Conservation (phyloP, 805 yeast species). For the Wilhelminamyces savonicus region DNA sequence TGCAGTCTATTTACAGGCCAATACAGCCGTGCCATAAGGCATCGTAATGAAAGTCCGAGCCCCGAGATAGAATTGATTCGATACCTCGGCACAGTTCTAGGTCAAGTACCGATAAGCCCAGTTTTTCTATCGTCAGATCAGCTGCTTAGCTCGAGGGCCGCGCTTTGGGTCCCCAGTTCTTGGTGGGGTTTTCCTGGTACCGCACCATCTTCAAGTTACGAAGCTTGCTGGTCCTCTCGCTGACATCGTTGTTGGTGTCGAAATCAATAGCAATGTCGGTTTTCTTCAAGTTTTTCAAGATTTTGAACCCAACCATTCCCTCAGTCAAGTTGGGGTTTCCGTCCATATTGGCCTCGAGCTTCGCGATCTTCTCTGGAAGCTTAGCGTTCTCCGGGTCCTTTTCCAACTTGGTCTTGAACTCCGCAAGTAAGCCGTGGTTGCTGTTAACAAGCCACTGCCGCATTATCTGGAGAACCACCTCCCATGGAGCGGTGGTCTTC, state of each 20-base stretch:
- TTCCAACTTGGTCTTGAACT: constrained; percentile 8
- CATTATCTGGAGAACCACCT: constrained; percentile 65
- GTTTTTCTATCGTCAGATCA: too few relatives aligned
- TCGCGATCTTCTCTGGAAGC: constrained; percentile 11
- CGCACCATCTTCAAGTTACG: constrained; percentile 78
- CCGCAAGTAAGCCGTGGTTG: constrained; percentile 22
- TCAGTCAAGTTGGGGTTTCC: constrained; percentile 35
- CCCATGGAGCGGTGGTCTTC: constrained; percentile 89
- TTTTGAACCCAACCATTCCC: constrained; percentile 47
- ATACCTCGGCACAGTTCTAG: too few relatives aligned
- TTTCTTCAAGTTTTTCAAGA: constrained; percentile 37
- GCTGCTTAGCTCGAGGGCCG: constrained; percentile 47
- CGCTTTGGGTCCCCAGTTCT: constrained; percentile 96
- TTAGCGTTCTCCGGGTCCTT: constrained; percentile 8
- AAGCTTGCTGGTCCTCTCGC: constrained; percentile 51
- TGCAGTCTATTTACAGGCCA: too few relatives aligned
- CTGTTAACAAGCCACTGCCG: constrained; percentile 47
- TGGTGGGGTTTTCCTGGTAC: constrained; percentile 87
- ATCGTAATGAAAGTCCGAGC: too few relatives aligned
- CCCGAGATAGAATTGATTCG: too few relatives aligned
- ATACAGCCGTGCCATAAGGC: too few relatives aligned
- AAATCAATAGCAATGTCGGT: constrained; percentile 42
- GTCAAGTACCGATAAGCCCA: too few relatives aligned
- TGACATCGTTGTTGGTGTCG: constrained; percentile 49
- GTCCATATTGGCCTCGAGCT: constrained; percentile 23